phyloP scores from a whole-genome alignment of 2,329 filamentous ascomycete genomes.

The Neofusicoccum parvum region DNA sequence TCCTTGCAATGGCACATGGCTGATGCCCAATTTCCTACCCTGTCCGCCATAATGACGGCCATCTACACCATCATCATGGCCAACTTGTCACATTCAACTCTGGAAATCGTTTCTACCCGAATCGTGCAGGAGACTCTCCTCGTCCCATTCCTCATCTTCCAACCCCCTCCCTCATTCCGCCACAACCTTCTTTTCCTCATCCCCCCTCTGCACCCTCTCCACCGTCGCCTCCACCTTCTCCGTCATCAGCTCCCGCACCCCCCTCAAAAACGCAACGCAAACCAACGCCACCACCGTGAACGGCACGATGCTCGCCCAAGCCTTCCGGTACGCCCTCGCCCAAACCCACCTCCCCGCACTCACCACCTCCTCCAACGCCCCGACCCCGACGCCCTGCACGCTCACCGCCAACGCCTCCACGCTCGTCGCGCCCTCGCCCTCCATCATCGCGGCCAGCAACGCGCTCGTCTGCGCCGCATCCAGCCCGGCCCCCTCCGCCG shows the following conservation, averaged over 20 bases:
- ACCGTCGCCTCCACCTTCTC: conserved; percentile 37
- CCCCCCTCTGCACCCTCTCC: conserved; percentile 25
- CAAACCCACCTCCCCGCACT: conserved; percentile 34
- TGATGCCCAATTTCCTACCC: too few relatives aligned
- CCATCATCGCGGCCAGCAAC: conserved; percentile 29
- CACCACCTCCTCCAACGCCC: conserved; percentile 29
- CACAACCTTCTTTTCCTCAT: conserved; percentile 24
- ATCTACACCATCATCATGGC: too few relatives aligned
- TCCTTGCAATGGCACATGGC: too few relatives aligned
- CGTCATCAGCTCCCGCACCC: conserved; percentile 34
- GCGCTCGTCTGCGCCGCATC: conserved; percentile 26
- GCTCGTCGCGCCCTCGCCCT: conserved; percentile 23
- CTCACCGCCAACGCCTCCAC: conserved; percentile 17
- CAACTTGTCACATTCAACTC: too few relatives aligned
- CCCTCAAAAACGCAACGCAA: conserved; percentile 31
- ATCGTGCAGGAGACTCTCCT: too few relatives aligned
- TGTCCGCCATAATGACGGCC: too few relatives aligned
- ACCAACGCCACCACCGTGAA: conserved; percentile 34
- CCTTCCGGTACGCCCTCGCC: conserved; percentile 33
- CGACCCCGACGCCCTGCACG: conserved; percentile 26
- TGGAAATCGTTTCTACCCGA: too few relatives aligned
- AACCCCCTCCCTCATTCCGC: neutral
- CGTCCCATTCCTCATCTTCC: too few relatives aligned
- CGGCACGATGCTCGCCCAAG: conserved; percentile 36
- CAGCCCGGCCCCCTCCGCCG: neutral